A percentile compares a stretch with the other conserved stretches of the same genome.
Evolutionary conservation across 2,329 filamentous ascomycete genomes (phyloP).

Genomic region (Alternaria incomplexa): DNA sequence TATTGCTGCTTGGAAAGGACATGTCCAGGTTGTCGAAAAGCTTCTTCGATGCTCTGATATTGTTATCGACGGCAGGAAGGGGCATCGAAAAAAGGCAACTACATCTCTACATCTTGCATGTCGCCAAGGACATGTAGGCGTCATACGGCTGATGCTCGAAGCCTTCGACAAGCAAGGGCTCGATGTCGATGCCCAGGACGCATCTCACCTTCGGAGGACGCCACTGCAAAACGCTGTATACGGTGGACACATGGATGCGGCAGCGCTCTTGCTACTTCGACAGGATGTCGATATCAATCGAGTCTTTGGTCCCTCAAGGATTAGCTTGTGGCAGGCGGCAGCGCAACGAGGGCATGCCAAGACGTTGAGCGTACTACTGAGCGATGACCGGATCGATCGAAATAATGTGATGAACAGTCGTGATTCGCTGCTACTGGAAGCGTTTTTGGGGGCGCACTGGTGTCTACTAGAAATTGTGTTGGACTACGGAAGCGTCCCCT

Average conservation of each 20-base stretch:
- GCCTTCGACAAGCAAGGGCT: not conserved
- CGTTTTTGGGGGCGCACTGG: not conserved
- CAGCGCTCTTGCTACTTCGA: not conserved
- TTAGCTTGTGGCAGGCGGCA: not conserved
- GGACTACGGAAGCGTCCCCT: not conserved
- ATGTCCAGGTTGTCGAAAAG: not conserved
- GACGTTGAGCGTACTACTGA: not conserved
- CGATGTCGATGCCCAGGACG: not conserved
- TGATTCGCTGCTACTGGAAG: not conserved
- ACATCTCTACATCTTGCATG: not conserved
- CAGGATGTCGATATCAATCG: not conserved
- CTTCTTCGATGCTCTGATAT: not conserved
- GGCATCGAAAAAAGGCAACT: fast-evolving
- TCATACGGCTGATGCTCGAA: not conserved
- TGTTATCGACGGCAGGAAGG: not conserved
- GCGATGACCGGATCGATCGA: not conserved
- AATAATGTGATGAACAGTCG: not conserved
- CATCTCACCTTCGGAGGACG: fast-evolving
- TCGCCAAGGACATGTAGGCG: not conserved
- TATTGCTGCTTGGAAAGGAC: not conserved
- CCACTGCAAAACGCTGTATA: not conserved
- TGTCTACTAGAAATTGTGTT: not conserved
- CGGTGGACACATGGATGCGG: not conserved
- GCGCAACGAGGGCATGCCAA: not conserved
- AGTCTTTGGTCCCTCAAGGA: fast-evolving